Base-by-base conservation (phyloP, 257 asterid genomes). In the Gentiana straminea region DNA sequence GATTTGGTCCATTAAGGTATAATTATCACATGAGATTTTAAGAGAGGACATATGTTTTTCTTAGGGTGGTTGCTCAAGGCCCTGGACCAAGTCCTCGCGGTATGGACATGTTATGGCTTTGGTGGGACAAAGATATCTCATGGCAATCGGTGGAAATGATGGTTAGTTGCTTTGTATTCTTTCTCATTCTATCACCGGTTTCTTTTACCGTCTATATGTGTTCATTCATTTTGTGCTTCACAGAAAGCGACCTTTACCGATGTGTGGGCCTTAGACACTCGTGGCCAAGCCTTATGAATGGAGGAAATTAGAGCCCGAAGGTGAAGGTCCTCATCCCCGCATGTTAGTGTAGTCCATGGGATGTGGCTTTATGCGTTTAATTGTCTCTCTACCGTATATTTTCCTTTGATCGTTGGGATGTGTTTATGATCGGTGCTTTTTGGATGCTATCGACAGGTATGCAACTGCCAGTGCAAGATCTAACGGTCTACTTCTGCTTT, bases 241-340 rank as follows among this genome's bases (percentile, higher is more conserved):
- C 66, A 92, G 99, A 52, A 92, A 92, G 68, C 85, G 99, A 35
- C 94, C 99, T 60, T 75, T 92, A 74, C 97, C 97, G 66, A 97
- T 88, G 75, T 97, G 88, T 2, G 88, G 99, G 99, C 97, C 99
- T 34, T 79, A 88, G 71, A 97, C 88, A 75, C 88, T 97, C 61
- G 99, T 97, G 76, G 99, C 99, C 52, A 92, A 92, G 87, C 99
- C 99, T 47, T 92, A 92, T 73, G 97, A 92, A 73, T 92, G 97
- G 99, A 81, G 99, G 70, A 92, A 92, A 79, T 67, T 88, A 78
- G 99, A 92, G 79, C 99, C 99, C 56, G 99, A 88, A 78, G 99
- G 99, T 41, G 99, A 92, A 79, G 97, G 99, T 64, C 99, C 99
- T 39, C 99, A 97, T 63, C 99, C 99, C 61, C 88, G 99, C 99